Evolutionary conservation across 306 rosid genomes (phyloP), one percentile per base, ranked within the genome.

Genomic region (Cucumis cinereus): DNA sequence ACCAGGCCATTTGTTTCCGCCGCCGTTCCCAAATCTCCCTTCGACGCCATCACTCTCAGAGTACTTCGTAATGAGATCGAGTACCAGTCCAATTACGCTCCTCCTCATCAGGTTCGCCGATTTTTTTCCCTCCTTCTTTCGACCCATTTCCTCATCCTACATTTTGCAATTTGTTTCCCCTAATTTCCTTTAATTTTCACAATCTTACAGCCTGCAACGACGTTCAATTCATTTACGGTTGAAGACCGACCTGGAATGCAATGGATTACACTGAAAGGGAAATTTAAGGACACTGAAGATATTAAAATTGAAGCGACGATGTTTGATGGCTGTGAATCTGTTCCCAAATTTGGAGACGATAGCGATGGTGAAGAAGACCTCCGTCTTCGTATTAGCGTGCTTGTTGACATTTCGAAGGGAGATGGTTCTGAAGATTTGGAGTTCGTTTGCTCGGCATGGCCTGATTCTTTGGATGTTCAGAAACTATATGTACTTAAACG

Each of bases 371-470:
- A 70, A 56, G 86, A 85, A 78, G 69, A 63, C 15, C 36, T 86
- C 75, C 84, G 75, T n/a, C 96, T 83, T 83, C 96, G 87, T 57
- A 79, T 90, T 35, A 91, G 95, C 73, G 63, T 94, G 55, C 68
- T 91, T 38, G 97, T 91, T 33, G 91, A 87, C 81, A 85, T 91
- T 76, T 86, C 93, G 12, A 89, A 82, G 77, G 88, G 87, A 50
- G 82, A 79, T 40, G 85, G 73, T 77, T 86, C 78, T n/a, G 40
- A 63, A 22, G 84, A 79, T 64, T 82, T 91, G 56, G 89, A 86
- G 88, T 88, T 91, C 20, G 38, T 87, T 54, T 93, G 98, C 84
- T 93, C 97, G 0, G 90, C 90, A 10, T 93, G 97, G 97, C 94
- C 91, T 0, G 90, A 82, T 13, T 10, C 75, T 60, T 75, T 91